Evolutionary conservation across 495 filamentous ascomycete genomes (phyloP).

Genomic region (Trichocladium uniseriatum): DNA sequence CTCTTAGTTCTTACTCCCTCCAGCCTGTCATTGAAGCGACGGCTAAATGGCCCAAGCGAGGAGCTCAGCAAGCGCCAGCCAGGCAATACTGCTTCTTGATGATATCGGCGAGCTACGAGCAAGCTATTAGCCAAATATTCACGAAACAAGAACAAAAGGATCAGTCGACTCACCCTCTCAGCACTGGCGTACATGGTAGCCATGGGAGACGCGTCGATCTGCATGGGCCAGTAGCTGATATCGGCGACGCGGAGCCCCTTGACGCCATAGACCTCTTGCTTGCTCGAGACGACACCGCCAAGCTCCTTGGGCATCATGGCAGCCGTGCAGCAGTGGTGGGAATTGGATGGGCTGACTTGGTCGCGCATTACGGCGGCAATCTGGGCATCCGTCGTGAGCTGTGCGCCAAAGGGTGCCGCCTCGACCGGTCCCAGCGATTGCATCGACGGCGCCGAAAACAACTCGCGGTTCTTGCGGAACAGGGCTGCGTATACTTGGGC

Average conservation of each 20-base stretch:
- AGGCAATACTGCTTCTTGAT: too few relatives aligned
- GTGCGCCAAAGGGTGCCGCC: constrained; percentile 21
- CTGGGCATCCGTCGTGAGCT: constrained; percentile 18
- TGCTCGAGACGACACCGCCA: constrained; percentile 36
- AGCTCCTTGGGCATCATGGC: too few relatives aligned
- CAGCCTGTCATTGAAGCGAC: too few relatives aligned
- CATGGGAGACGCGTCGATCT: too few relatives aligned
- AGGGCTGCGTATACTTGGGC: constrained; percentile 22
- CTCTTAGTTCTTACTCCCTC: too few relatives aligned
- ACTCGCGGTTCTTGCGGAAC: constrained; percentile 31
- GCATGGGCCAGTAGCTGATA: constrained; percentile 33
- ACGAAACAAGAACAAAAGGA: too few relatives aligned
- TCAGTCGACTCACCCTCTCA: too few relatives aligned
- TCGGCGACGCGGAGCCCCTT: constrained; percentile 34
- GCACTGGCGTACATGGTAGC: too few relatives aligned
- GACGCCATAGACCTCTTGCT: constrained; percentile 42
- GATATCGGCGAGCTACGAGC: too few relatives aligned
- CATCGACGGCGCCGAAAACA: constrained; percentile 33
- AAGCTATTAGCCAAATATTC: too few relatives aligned
- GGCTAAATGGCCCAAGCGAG: too few relatives aligned
- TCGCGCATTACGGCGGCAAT: constrained; percentile 23
- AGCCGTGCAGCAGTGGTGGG: constrained; percentile 35
- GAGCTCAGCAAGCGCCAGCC: too few relatives aligned
- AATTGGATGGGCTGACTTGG: constrained; percentile 24
- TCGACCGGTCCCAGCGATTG: constrained; percentile 31